Conservation (phyloP, 208 protist species). For the Trypanosoma brucei region DNA sequence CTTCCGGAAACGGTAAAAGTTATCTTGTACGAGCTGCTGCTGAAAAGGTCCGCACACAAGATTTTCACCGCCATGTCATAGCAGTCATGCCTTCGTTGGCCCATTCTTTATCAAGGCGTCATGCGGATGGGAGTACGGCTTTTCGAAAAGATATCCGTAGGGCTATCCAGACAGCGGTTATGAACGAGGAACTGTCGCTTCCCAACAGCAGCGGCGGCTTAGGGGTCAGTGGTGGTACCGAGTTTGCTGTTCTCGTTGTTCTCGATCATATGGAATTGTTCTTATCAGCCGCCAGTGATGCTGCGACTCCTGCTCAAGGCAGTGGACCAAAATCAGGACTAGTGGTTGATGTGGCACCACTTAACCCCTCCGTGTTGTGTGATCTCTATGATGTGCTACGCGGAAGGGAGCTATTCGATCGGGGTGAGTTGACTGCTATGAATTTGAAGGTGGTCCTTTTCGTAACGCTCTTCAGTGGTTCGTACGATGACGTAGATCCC, state of each 20-base stretch:
- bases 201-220: too few species aligned
- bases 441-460: conserved; percentile 34
- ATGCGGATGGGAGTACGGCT: conserved; percentile 35
- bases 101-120: conserved; percentile 26
- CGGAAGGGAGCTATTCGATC: conserved; percentile 15
- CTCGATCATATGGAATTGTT: conserved; percentile 73
- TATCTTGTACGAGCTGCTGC: conserved; percentile 26
- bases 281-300: conserved; percentile 10
- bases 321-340: background rate
- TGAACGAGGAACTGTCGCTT: background rate
- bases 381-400: conserved; percentile 59
- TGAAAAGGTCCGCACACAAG: background rate
- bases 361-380: conserved; percentile 35
- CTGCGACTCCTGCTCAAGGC: background rate
- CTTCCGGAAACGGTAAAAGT: conserved; percentile 63
- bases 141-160: conserved; percentile 45
- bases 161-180: background rate
- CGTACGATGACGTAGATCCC: conserved; percentile 33
- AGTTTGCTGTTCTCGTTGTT: conserved; percentile 33
- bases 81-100: conserved; percentile 28
- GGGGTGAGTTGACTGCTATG: conserved; percentile 9
- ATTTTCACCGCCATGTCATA: conserved; percentile 19
- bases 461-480: conserved; percentile 39
- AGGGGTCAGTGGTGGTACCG: background rate
- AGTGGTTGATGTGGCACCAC: conserved; percentile 1